These are phyloP conservation scores for Lonicera japonica DNA, from an alignment of 129 eudicot genomes.

Conservation along the genomic window DNA sequence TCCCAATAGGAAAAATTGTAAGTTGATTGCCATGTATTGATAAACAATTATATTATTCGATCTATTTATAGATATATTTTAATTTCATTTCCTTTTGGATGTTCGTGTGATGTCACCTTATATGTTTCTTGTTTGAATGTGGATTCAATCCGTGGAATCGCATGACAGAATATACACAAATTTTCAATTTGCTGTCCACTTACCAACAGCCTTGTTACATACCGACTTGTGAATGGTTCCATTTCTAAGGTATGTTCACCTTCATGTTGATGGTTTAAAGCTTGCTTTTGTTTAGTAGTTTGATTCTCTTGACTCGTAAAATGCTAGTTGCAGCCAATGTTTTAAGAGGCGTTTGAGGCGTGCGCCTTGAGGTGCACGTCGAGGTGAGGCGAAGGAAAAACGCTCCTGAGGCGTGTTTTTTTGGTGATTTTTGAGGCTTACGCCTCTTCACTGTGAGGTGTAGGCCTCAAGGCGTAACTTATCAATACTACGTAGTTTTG, in stretches of 20 bases:
- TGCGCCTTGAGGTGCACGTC: too few relatives aligned
- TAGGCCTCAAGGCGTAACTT: too few relatives aligned
- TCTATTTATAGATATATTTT: background rate
- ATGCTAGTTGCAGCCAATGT: background rate
- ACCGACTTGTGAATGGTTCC: slow-evolving; percentile 55
- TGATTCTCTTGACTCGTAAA: background rate
- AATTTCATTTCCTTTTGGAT: background rate
- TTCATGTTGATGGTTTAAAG: background rate
- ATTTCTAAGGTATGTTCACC: slow-evolving; percentile 49
- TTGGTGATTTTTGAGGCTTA: too few relatives aligned
- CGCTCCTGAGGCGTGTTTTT: too few relatives aligned
- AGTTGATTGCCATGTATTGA: slow-evolving; percentile 24
- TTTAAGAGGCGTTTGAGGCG: too few relatives aligned
- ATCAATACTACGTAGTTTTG: too few relatives aligned
- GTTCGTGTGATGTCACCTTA: background rate
- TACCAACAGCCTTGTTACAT: slow-evolving; percentile 27
- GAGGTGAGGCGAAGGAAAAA: too few relatives aligned
- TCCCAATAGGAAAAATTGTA: slow-evolving; percentile 85
- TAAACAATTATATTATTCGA: background rate
- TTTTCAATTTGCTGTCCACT: slow-evolving; percentile 39
- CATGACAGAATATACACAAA: slow-evolving; percentile 57
- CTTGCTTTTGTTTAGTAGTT: background rate
- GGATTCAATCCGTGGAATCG: slow-evolving; percentile 7
- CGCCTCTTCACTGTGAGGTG: too few relatives aligned
- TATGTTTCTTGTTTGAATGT: background rate